Conservation (phyloP, 441 rosid species). For the Mallotus repandus region DNA sequence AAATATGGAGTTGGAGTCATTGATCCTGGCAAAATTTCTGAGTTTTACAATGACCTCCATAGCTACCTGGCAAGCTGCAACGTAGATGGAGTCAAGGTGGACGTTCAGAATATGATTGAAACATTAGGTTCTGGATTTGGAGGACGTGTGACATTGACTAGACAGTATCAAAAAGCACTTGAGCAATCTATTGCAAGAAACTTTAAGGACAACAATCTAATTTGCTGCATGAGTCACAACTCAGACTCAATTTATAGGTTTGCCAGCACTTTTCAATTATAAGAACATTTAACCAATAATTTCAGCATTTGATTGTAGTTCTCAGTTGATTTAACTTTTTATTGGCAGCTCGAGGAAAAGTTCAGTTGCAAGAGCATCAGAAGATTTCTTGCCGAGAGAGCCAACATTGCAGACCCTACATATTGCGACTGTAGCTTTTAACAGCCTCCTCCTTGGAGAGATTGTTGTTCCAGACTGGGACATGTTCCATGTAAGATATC, state of each 20-base stretch:
- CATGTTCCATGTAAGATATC: conserved; percentile 62
- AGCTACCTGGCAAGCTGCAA: conserved; percentile 55
- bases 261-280: conserved; percentile 1
- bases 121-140: conserved; percentile 60
- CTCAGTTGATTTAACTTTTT: conserved; percentile 14
- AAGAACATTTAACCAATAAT: background rate
- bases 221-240: conserved; percentile 73
- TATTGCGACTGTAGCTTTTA: conserved; percentile 64
- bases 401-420: conserved; percentile 64
- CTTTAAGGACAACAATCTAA: conserved; percentile 59
- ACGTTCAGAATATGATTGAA: conserved; percentile 68
- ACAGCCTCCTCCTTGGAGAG: conserved; percentile 67
- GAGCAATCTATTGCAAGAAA: conserved; percentile 54
- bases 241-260: conserved; percentile 69
- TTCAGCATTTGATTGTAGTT: conserved; percentile 11
- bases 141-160: conserved; percentile 58
- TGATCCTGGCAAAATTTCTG: conserved; percentile 50
- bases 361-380: conserved; percentile 66
- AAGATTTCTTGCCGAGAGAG: conserved; percentile 74
- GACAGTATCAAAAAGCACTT: conserved; percentile 60
- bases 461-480: conserved; percentile 78
- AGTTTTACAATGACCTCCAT: conserved; percentile 69
- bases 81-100: conserved; percentile 77
- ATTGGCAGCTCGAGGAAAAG: conserved; percentile 50
- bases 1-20: conserved; percentile 67